phyloP scores from a whole-genome alignment of 176 grass and related monocot species.

The Chloris gayana region DNA sequence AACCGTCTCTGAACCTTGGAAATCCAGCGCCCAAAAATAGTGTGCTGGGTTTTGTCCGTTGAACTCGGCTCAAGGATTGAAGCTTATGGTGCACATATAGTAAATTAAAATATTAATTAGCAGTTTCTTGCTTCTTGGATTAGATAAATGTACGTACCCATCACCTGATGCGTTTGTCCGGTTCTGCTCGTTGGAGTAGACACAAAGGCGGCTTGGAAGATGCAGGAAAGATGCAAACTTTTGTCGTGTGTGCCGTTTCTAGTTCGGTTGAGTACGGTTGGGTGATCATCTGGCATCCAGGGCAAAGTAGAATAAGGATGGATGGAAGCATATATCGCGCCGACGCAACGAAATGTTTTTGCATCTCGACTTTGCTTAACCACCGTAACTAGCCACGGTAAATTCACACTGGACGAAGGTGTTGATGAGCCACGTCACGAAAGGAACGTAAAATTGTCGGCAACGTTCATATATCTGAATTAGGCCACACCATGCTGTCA shows the following conservation, averaged over 20 bases:
- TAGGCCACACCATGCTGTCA: neutral
- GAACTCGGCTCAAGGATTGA: no score
- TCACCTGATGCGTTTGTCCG: neutral
- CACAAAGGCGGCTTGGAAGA: neutral
- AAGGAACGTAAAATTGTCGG: neutral
- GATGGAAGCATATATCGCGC: no score
- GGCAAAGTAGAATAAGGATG: neutral
- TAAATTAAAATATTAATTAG: no score
- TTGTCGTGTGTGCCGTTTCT: neutral
- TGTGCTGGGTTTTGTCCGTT: no score
- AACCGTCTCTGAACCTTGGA: neutral
- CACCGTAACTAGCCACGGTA: constrained; percentile 1
- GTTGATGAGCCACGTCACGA: constrained; percentile 32
- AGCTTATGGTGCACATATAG: no score
- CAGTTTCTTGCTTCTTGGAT: no score
- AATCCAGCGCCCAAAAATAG: neutral
- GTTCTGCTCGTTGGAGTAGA: neutral
- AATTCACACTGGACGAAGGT: constrained; percentile 19
- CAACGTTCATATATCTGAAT: neutral
- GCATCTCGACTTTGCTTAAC: constrained; percentile 11
- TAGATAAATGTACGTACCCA: neutral
- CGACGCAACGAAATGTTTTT: neutral
- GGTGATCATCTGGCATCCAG: no score
- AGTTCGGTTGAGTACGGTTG: constrained; percentile 7
- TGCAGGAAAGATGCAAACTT: neutral